Evolutionary conservation across 495 filamentous ascomycete species (phyloP).

Genomic region (Aspergillus asperescens): DNA sequence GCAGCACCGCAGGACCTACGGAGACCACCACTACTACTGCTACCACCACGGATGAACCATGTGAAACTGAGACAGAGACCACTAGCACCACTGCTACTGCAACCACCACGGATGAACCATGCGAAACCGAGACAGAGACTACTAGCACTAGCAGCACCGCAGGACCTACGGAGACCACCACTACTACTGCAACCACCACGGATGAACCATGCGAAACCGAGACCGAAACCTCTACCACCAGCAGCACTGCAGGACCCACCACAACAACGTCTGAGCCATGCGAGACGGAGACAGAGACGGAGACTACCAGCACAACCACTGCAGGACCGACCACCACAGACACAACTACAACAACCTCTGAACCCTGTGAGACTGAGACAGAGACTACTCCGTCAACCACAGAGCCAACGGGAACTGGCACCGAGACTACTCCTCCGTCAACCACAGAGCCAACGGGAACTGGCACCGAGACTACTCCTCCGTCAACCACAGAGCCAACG

Average conservation of each 20-base stretch:
- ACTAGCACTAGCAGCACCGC: background rate
- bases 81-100: no score
- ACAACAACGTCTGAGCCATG: background rate
- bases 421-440: background rate
- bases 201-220: background rate
- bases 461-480: background rate
- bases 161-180: no score
- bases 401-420: background rate
- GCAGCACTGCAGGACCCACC: background rate
- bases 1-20: no score
- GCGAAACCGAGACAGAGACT: background rate
- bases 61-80: slow-evolving; percentile 14
- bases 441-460: background rate
- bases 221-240: background rate
- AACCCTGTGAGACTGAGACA: background rate
- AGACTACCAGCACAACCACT: background rate
- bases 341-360: background rate
- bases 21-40: slow-evolving; percentile 4
- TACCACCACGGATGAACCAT: background rate
- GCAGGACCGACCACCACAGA: background rate
- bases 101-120: background rate
- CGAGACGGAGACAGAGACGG: background rate
- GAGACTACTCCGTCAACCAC: background rate
- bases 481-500: background rate
- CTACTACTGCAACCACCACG: background rate